Base-by-base conservation (phyloP, 1,284 basidiomycete species). In the Meira nashicola region DNA sequence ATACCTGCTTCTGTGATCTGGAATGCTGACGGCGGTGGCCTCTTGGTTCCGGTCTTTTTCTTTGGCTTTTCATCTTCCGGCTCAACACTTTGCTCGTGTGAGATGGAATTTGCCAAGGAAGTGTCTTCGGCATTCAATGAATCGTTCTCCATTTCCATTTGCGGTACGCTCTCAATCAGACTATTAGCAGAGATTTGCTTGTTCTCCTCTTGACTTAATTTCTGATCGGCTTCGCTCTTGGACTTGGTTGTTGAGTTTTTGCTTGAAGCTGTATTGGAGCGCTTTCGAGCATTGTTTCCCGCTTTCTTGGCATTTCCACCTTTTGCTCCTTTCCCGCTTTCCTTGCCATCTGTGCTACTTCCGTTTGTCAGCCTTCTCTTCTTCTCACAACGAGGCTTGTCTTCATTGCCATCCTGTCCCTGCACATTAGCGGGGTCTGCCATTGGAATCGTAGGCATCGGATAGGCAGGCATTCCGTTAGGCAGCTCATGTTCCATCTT, bases 1-100 rank as follows among this genome's bases (percentile, higher is more conserved):
- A 69, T 65, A 28, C 75, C 75, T 5, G 71, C 62, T 59, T 74
- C 74, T 50, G 75, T 77, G 52, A 73, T 39, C 43, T 77, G 75
- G 12, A 65, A 72, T 6, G 74, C 75, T 2, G 68, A 72, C 9
- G 73, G 74, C 19, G 73, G 75, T 40, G 71, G 66, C 1, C 74
- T 40, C 37, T 59, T 59, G 25, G 17, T 46, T 11, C 50, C 28
- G 5, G 50, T 12, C 46, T 48, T 48, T 23, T 25, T 17, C 17
- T 44, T 44, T 44, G 43, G 17, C 43, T 44, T 17, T 3, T 17
- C 23, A 17, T 17, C 43, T 25, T 44, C 23, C 43, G 23, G 43
- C 43, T 25, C 17, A 4, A 4, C 17, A 17, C 43, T n/a, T 11
- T 15, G 28, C 28, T 33, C 28, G 8, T 33, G 3, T 54, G 52